These are phyloP conservation scores for Tetradesmus lagerheimii DNA, from an alignment of 139 green algal species.

Conservation along the genomic window DNA sequence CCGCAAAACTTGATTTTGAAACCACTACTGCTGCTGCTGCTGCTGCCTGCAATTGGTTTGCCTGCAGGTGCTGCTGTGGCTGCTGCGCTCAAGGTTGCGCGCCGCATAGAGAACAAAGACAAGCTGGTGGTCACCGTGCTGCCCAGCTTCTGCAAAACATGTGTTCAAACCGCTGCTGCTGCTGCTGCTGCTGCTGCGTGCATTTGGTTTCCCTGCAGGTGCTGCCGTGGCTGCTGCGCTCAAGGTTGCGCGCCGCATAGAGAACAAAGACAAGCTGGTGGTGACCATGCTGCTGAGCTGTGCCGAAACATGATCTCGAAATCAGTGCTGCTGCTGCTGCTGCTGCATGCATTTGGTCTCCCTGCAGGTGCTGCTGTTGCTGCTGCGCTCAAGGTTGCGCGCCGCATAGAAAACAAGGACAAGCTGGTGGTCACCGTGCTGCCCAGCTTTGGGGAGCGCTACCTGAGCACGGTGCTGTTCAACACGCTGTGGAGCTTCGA, in stretches of 20 bases:
- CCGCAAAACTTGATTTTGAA: no score
- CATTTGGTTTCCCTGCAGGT: constrained; percentile 45
- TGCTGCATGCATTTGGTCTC: neutral
- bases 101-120: constrained; percentile 89
- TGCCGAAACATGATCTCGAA: no score
- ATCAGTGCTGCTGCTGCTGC: constrained; percentile 67
- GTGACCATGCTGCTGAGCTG: constrained; percentile 93
- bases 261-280: constrained; percentile 96
- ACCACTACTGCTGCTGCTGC: constrained; percentile 66
- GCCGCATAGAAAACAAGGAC: constrained; percentile 90
- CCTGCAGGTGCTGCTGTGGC: constrained; percentile 76
- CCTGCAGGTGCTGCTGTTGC: constrained; percentile 76
- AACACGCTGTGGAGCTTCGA: constrained; percentile 78
- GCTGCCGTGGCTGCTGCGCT: constrained; percentile 78
- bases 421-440: constrained; percentile 95
- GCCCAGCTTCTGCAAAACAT: constrained; percentile 63
- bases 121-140: constrained; percentile 95
- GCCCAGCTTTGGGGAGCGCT: constrained; percentile 95
- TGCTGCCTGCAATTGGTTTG: neutral
- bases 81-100: constrained; percentile 71
- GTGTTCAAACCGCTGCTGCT: constrained; percentile 35
- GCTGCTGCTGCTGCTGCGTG: constrained; percentile 48
- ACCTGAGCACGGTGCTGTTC: constrained; percentile 95
- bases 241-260: constrained; percentile 74
- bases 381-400: constrained; percentile 72